phyloP scores from a whole-genome alignment of 1,284 basidiomycete species.

The Agroathelia rolfsii region DNA sequence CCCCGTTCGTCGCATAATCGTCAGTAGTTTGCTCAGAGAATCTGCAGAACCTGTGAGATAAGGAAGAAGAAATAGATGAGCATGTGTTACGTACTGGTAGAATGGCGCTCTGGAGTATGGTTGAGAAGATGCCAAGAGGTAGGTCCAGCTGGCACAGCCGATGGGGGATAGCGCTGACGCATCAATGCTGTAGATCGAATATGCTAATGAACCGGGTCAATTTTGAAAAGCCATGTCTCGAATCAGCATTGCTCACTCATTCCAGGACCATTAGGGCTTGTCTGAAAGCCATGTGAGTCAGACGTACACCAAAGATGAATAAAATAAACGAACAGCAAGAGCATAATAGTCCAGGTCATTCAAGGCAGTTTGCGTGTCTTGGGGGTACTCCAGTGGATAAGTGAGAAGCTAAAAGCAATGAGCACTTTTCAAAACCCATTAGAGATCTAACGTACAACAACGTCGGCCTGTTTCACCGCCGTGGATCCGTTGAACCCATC shows the following conservation, averaged over 20 bases:
- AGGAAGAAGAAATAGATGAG: neutral
- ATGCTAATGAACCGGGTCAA: neutral
- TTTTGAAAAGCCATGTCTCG: neutral
- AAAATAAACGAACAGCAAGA: neutral
- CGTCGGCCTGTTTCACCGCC: slow-evolving; percentile 4
- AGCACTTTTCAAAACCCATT: neutral
- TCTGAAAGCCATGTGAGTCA: too few species aligned
- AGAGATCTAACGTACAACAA: neutral
- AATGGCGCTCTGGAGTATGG: slow-evolving; percentile 1
- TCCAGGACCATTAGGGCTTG: neutral
- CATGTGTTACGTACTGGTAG: neutral
- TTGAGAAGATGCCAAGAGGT: slow-evolving; percentile 1
- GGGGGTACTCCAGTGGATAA: slow-evolving; percentile 4
- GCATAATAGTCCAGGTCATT: slow-evolving; percentile 5
- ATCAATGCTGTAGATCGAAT: slow-evolving; percentile 3
- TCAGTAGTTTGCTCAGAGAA: slow-evolving; percentile 4
- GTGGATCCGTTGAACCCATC: slow-evolving; percentile 3
- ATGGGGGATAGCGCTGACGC: slow-evolving; percentile 1
- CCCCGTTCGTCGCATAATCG: slow-evolving; percentile 4
- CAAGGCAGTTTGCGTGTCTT: neutral
- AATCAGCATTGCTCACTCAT: slow-evolving; percentile 2
- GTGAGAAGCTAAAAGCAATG: slow-evolving; percentile 1
- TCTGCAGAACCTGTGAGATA: neutral
- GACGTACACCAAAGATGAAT: neutral
- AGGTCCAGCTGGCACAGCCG: slow-evolving; percentile 2